Base-by-base conservation (phyloP, 768 basidiomycete genomes). In the Russula sp. region DNA sequence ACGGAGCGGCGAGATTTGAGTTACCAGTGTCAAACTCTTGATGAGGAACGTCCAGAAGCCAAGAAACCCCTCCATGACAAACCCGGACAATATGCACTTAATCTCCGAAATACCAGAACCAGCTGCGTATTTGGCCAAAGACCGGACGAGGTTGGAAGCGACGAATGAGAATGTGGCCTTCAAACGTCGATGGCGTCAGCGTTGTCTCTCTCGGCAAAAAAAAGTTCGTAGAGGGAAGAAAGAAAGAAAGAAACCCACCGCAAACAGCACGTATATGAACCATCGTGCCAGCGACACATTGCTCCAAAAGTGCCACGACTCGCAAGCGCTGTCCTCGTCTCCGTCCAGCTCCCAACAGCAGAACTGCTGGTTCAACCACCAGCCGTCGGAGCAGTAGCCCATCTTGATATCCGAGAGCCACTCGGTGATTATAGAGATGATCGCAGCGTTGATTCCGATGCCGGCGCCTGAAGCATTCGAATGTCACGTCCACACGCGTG, bases 61-160 rank as follows among this genome's bases (percentile, higher is more conserved):
- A 40, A 98, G 80, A 74, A 89, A 99, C 0, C 94, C 94, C 73
- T 97, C 87, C 90, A 99, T 98, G 68, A 95, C 81, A 76, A 99
- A 99, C 4, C 97, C 97, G 9, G 91, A 92, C 35, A 99, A 78
- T 68, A 98, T 98, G 72, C 94, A 97, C 71, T 98, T 99, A 75
- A 99, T 98, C 75, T 99, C 97, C 22, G 95, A 93, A 53, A 99
- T 98, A 55, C 97, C 97, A 62, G 95, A 98, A 6, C 97, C 95
- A 20, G 97, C 97, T 14, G 97, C 95, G 74, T 96, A 96, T 58
- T 87, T 94, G 9, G 96, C 95, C 70, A 95, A 84, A 9, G 85
- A 85, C 57, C 84, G 82, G 59, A 98, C 97, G 11, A 99, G 80
- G 72, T 91, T 92, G 0, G 94, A 90, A 5, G 95, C 91, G 14